Base-by-base conservation (phyloP, 208 protist species). In the Porcisia hertigi region DNA sequence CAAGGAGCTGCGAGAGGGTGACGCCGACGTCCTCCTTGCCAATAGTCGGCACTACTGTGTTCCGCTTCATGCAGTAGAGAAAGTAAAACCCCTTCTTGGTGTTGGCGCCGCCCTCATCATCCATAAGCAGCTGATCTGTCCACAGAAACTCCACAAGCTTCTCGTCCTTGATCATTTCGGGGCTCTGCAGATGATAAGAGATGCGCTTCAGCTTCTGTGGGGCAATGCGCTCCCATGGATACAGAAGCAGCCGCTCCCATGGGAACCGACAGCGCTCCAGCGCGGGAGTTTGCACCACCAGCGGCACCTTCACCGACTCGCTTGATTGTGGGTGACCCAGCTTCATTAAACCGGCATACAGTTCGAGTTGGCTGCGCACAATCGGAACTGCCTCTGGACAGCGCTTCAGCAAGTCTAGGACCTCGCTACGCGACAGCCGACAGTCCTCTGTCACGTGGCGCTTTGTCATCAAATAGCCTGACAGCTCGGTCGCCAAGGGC, bases 1-100 rank as follows among this genome's bases (percentile, higher is more conserved):
- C 80, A 18, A 92, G 76, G n/a, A 96, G 71, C 72, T 85, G 57
- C 2, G 71, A 74, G 2, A 93, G 67, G 20, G 86, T 84, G 20
- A 58, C 76, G 36, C 69, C 72, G n/a, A 89, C 81, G 60, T 85
- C 73, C 54, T 77, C 63, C n/a, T 64, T 69, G 41, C 55, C 59
- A 6, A 96, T 66, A 57, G 59, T 67, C 45, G 81, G 65, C 47
- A 67, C 25, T 25, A 89, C 41, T 6, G 47, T 65, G 59, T 79
- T 81, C n/a, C 76, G 80, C 66, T 87, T 75, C 52, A 95, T 72
- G 62, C 70, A 55, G 82, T 97, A 97, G 41, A 98, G 80, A 71
- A 95, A 97, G 77, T 93, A 87, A 82, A 97, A 97, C 49, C 95
- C 95, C 66, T 92, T 76, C 67, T 89, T 84, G 8, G 77, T 73